A percentile compares a stretch with the other conserved stretches of the same genome.
Conservation (phyloP, 2,329 filamentous ascomycete genomes). For the Diplodia corticola region DNA sequence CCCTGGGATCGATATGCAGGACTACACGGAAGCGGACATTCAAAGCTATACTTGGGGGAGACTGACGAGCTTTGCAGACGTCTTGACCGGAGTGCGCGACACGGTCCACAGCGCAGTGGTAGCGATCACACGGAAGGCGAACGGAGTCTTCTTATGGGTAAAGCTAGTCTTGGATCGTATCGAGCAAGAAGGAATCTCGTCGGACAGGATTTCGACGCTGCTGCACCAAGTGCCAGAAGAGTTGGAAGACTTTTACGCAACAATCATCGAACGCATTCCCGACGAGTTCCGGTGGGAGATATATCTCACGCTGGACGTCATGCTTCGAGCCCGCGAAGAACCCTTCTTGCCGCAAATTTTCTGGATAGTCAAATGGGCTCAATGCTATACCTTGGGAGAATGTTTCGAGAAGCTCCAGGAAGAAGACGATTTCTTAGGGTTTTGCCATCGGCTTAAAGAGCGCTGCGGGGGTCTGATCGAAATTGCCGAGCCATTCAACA, state of each 20-base stretch:
- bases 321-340: not conserved
- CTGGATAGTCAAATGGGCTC: not conserved
- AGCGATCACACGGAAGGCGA: not conserved
- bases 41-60: conserved; percentile 12
- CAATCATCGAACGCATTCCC: not conserved
- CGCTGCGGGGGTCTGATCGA: not conserved
- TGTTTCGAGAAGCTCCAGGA: not conserved
- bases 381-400: not conserved
- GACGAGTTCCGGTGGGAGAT: not conserved
- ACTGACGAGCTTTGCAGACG: not conserved
- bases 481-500: not conserved
- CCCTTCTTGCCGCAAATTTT: not conserved
- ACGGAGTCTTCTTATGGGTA: conserved; percentile 23
- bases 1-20: conserved; percentile 22
- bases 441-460: not conserved
- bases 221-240: not conserved
- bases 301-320: not conserved
- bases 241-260: not conserved
- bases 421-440: accelerated
- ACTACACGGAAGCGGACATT: conserved; percentile 26
- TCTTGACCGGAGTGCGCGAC: too few species aligned
- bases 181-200: not conserved
- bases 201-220: not conserved
- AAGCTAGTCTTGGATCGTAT: conserved; percentile 2
- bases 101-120: not conserved